Evolutionary conservation across 495 filamentous ascomycete species (phyloP).

Genomic region (Delitschia confertaspora): DNA sequence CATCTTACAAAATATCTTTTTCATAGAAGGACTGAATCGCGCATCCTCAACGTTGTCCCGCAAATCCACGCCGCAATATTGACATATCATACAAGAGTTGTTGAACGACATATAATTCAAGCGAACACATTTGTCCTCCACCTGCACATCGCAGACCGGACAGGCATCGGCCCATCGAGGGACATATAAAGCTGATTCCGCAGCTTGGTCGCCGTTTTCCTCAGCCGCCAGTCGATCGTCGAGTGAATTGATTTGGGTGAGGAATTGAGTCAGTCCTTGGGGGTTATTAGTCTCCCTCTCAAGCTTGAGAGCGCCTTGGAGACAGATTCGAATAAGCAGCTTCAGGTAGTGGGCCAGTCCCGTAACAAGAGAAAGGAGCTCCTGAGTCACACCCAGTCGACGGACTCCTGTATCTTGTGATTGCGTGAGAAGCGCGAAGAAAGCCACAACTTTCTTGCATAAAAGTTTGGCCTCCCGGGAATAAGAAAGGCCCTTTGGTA

Average conservation of each 20-base stretch:
- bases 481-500: conserved; percentile 76
- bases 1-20: conserved; percentile 56
- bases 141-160: conserved; percentile 65
- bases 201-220: conserved; percentile 59
- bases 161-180: conserved; percentile 73
- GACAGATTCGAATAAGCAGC: conserved; percentile 90
- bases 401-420: conserved; percentile 82
- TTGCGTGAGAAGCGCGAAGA: conserved; percentile 88
- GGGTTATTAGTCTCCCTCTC: conserved; percentile 70
- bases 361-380: conserved; percentile 88
- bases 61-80: conserved; percentile 64
- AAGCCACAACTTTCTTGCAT: conserved; percentile 98
- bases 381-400: conserved; percentile 92
- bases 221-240: conserved; percentile 34
- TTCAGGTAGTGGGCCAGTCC: conserved; percentile 97
- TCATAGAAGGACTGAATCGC: conserved; percentile 54
- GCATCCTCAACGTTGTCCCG: conserved; percentile 54
- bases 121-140: conserved; percentile 85
- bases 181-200: conserved; percentile 61
- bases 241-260: conserved; percentile 56
- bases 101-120: conserved; percentile 73
- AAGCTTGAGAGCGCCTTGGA: conserved; percentile 85
- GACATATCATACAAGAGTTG: conserved; percentile 65
- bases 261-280: conserved; percentile 69
- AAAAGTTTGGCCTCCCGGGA: conserved; percentile 91